Evolutionary conservation across 2,329 filamentous ascomycete genomes (phyloP), one percentile per base, ranked within the genome.

Genomic region (Ophiocordyceps sinensis): DNA sequence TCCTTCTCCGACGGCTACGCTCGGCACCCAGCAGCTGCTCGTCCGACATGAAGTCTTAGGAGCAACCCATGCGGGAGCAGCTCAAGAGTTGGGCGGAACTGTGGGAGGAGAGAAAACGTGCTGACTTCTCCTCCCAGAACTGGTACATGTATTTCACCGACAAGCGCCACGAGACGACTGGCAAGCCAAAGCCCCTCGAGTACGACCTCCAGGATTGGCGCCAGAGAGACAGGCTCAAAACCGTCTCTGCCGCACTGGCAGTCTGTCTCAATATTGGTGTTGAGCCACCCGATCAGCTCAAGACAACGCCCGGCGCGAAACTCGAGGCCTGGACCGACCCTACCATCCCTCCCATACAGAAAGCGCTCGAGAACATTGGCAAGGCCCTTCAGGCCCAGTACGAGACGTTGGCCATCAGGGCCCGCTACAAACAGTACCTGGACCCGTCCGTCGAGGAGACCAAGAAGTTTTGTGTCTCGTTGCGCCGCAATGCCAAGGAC

Each of bases 91-190:
- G 34, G 34, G n/a, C 15, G 10, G n/a, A 14, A 3, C 14, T 36
- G 12, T 41, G 38, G 42, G 26, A 23, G 14, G 29, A n/a, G 36
- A 38, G 36, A 12, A 38, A 36, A 28, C 17, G 31, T 21, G 39
- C 42, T 43, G 30, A 43, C 42, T 23, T 4, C 38, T 26, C 26
- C 12, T 39, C 34, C 26, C 61, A 94, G 83, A 93, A 86, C 50
- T 98, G 94, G 77, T 96, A 94, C 68, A 96, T 96, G 89, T 98
- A 98, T 64, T 98, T 85, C 62, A 95, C 89, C 47, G 91, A 98
- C 62, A 96, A 96, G 63, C 82, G 89, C 41, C 91, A 98, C 63
- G 91, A 96, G 59, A 91, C 86, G 19, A 89, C 86, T 30, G 91
- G 87, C 19, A 86, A 88, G 50, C 85, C 87, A 14, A 85, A 87